Evolutionary conservation across 257 asterid species (phyloP).

Genomic region (Plectranthus barbatus): DNA sequence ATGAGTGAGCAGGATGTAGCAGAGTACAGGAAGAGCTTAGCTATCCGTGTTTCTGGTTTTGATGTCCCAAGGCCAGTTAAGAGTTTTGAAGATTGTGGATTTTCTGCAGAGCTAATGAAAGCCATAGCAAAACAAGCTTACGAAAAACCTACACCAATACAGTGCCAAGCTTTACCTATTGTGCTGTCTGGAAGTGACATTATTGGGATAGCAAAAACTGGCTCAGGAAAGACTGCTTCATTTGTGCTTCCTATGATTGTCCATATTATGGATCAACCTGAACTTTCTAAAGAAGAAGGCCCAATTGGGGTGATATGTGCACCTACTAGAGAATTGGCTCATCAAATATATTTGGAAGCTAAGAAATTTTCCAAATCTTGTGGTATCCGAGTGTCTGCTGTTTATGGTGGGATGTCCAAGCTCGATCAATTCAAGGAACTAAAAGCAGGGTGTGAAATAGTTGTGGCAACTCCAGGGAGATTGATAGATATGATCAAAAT

Average conservation of each 20-base stretch:
- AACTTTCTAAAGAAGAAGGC: slow-evolving; percentile 86
- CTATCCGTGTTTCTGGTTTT: slow-evolving; percentile 88
- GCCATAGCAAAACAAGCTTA: slow-evolving; percentile 86
- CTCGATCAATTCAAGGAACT: slow-evolving; percentile 95
- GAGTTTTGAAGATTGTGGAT: slow-evolving; percentile 82
- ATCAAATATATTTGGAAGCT: slow-evolving; percentile 91
- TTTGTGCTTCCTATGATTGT: slow-evolving; percentile 94
- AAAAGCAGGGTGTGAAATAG: slow-evolving; percentile 96
- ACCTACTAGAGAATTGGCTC: slow-evolving; percentile 97
- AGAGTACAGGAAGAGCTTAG: slow-evolving; percentile 65
- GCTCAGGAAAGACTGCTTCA: slow-evolving; percentile 96
- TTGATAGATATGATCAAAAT: slow-evolving; percentile 90
- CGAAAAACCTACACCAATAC: slow-evolving; percentile 91
- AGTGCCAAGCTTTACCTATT: slow-evolving; percentile 90
- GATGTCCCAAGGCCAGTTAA: slow-evolving; percentile 89
- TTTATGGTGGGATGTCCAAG: slow-evolving; percentile 98
- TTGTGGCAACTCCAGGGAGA: slow-evolving; percentile 97
- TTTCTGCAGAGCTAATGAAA: slow-evolving; percentile 76
- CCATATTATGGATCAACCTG: slow-evolving; percentile 97
- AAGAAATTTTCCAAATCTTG: slow-evolving; percentile 80
- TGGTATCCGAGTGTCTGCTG: slow-evolving; percentile 89
- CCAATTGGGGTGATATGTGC: slow-evolving; percentile 98
- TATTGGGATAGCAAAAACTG: slow-evolving; percentile 96
- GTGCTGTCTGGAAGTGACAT: slow-evolving; percentile 94
- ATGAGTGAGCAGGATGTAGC: slow-evolving; percentile 71